Base-by-base conservation (phyloP, 345 rosid genomes). In the Moricandia moricandioides region DNA sequence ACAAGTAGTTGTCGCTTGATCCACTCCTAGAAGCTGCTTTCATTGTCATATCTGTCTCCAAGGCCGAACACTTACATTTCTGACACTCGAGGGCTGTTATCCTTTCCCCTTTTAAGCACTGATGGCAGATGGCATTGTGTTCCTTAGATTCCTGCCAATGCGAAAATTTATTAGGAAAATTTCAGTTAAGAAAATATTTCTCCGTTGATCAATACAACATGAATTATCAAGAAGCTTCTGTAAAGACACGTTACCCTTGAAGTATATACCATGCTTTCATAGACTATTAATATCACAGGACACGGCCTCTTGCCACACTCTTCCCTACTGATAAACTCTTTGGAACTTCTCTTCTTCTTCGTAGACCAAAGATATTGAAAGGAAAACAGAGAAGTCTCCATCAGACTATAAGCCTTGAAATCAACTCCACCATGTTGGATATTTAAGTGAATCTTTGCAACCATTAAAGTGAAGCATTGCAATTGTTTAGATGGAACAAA, bases 301-400 rank as follows among this genome's bases (percentile, higher is more conserved):
- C 29, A 0, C 6, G 7, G 0, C 58, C 29, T 21, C 13, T 4
- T 4, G 51, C 51, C 16, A 12, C 51, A 14, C 51, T 43, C 51
- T 37, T 43, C 51, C 14, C 12, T 37, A 6, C 29, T 18, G 12
- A 10, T 54, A 4, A 54, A 21, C 29, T 24, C 58, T 54, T 18
- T 54, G 13, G 29, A 54, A 54, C 30, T 54, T 54, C 79, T 76
- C 79, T 76, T 69, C 74, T 62, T 69, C 79, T 76, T 76, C 33
- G 13, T 52, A 11, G 3, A 27, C 79, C 79, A 76, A 14, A 45
- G 5, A n/a, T 4, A 4, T 7, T 30, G 26, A 13, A 17, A 27
- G 6, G 51, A 13, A 13, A 43, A 43, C 51, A 13, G 51, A 43
- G 51, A 21, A 21, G 24, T 21, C 24, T 21, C 24, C 24, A 21